Evolutionary conservation across 306 rosid species (phyloP).

Genomic region (Quercus robur): DNA sequence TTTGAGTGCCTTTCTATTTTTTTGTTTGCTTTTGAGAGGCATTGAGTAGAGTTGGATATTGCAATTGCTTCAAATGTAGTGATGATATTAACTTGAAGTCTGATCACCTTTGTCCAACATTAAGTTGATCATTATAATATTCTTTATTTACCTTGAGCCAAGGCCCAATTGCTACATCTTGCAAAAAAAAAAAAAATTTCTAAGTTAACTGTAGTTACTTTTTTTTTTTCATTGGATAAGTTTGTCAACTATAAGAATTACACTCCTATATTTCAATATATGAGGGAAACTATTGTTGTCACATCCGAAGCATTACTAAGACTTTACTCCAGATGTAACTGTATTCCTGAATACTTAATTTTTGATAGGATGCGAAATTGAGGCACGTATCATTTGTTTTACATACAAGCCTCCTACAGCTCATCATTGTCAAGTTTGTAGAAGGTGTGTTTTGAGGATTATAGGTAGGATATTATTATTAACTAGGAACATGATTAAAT

Average conservation of each 20-base stretch:
- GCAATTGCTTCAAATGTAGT: too few species aligned
- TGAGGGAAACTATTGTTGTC: neutral
- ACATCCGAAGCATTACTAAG: neutral
- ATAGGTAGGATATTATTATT: slow-evolving; percentile 40
- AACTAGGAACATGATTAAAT: neutral
- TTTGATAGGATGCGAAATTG: slow-evolving; percentile 34
- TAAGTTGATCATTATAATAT: too few species aligned
- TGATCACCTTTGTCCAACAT: too few species aligned
- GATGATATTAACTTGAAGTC: too few species aligned
- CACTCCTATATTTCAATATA: neutral
- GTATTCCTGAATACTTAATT: slow-evolving; percentile 13
- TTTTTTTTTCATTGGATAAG: too few species aligned
- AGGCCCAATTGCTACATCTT: neutral
- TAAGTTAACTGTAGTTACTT: neutral
- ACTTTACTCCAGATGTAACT: slow-evolving; percentile 1
- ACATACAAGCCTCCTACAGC: slow-evolving; percentile 83
- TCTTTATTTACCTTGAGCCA: neutral
- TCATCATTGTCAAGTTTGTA: slow-evolving; percentile 90
- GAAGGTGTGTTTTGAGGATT: slow-evolving; percentile 88
- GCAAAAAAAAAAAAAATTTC: too few species aligned
- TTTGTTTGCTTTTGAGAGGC: too few species aligned
- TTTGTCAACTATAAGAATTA: too few species aligned
- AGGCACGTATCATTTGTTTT: slow-evolving; percentile 64
- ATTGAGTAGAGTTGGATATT: too few species aligned
- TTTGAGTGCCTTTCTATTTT: too few species aligned